Conservation (phyloP, 345 rosid species). For the Melaleuca alternifolia region DNA sequence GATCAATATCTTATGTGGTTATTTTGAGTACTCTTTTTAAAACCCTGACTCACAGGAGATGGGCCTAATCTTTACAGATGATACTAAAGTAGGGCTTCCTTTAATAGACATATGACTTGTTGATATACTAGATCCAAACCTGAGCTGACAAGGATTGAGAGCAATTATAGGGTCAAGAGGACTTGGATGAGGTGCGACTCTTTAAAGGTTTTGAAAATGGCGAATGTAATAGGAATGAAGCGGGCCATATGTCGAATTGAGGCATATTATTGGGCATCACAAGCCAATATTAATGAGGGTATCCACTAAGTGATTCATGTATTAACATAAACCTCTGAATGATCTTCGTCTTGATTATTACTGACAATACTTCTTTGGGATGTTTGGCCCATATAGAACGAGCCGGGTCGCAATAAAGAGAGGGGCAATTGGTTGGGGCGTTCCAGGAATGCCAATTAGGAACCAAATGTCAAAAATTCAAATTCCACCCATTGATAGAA, state of each 20-base stretch:
- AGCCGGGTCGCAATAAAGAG: not conserved
- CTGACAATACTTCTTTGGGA: not conserved
- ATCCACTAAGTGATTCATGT: not conserved
- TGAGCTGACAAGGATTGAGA: not conserved
- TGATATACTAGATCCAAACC: not conserved
- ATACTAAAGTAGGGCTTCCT: not conserved
- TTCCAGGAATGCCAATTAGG: not conserved
- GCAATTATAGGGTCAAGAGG: not conserved
- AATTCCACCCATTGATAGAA: not conserved
- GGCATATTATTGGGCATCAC: not conserved
- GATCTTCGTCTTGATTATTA: not conserved
- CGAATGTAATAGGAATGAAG: not conserved
- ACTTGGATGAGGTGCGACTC: not conserved
- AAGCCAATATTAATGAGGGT: not conserved
- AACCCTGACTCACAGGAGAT: not conserved
- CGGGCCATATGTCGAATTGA: not conserved
- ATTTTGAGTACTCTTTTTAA: not conserved
- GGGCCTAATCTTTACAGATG: not conserved
- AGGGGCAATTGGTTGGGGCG: not conserved
- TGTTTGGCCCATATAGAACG: not conserved
- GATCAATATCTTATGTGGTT: not conserved
- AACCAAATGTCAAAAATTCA: not conserved
- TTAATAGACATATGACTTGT: not conserved
- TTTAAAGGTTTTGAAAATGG: not conserved
- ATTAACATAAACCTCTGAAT: not conserved